Conservation (phyloP, 495 filamentous ascomycete genomes). For the Aeminium ludgeri region DNA sequence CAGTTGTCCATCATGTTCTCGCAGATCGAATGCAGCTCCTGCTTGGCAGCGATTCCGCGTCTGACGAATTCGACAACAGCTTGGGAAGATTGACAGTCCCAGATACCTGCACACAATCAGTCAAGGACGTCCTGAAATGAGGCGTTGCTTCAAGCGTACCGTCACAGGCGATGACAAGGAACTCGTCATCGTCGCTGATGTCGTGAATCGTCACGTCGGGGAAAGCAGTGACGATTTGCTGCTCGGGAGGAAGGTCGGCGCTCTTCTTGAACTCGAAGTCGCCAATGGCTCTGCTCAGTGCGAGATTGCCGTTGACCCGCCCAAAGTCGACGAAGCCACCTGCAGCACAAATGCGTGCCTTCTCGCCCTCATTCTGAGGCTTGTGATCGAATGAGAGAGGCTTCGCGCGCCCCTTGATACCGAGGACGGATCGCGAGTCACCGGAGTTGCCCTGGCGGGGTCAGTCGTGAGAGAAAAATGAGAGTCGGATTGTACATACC, state of each 20-base stretch:
- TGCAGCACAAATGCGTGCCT: conserved; percentile 84
- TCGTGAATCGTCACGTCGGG: conserved; percentile 87
- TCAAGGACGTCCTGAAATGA: not conserved
- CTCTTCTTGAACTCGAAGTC: conserved; percentile 99
- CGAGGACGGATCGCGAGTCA: conserved; percentile 84
- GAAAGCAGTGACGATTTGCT: conserved; percentile 94
- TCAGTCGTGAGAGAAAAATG: conserved; percentile 1
- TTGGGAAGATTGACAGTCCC: conserved; percentile 98
- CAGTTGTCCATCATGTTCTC: conserved; percentile 99
- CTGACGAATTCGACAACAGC: conserved; percentile 93
- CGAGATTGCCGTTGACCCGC: conserved; percentile 93
- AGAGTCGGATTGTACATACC: conserved; percentile 37
- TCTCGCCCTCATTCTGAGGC: conserved; percentile 98
- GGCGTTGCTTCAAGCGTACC: conserved; percentile 37
- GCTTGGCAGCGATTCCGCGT: conserved; percentile 86
- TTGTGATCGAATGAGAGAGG: conserved; percentile 97
- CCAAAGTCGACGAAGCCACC: conserved; percentile 98
- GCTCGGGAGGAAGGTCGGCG: conserved; percentile 82
- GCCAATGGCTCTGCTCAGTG: conserved; percentile 91
- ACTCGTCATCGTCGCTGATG: conserved; percentile 84
- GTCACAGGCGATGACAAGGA: conserved; percentile 91
- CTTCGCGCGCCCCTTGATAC: conserved; percentile 91
- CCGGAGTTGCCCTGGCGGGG: conserved; percentile 71
- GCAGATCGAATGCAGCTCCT: conserved; percentile 80
- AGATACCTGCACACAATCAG: conserved; percentile 53